Evolutionary conservation across 1,284 basidiomycete genomes (phyloP), one percentile per base, ranked within the genome.

Genomic region (Neonothopanus nambi): DNA sequence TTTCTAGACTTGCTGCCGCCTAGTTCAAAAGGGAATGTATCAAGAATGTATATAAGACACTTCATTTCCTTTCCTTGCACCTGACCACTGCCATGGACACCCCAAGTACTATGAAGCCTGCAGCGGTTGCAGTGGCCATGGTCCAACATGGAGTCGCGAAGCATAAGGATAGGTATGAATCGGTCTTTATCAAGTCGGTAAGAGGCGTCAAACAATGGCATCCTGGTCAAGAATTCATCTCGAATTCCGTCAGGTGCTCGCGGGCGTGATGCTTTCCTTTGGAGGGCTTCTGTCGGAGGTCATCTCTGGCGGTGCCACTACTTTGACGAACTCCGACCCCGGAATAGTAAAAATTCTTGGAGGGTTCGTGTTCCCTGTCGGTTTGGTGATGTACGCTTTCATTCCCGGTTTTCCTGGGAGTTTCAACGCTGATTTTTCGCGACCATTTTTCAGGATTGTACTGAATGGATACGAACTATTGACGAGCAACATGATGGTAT

Each of bases 401-500:
- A 30, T 21, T 55, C 28, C 24, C 21, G 48, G 17, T 28, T 23
- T 18, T 11, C 28, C 48, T 33, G 23, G 17, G 28, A 26, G 24
- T 21, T 24, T 38, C n/a, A 24, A 20, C 21, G 13, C 38, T 17
- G 8, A n/a, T n/a, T n/a, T 33, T 15, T 21, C 35, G 28, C 26
- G 18, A n/a, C 13, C n/a, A 9, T 30, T 18, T 36, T 42, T 6
- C 55, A 89, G 87, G 87, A 88, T 89, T 57, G 78, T 87, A 15
- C 70, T 89, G 20, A 84, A 87, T 68, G 83, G 83, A 1, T 74
- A 82, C 49, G 87, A 89, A 57, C 75, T 89, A 2, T 66, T 89
- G 41, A 89, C 87, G 52, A 88, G 86, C 61, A 87, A 88, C 64
- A 84, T 89, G 80, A 81, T 89, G 85, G 85, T 51, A 11, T 38